Evolutionary conservation across 495 filamentous ascomycete species (phyloP).

Genomic region (Penicillium ucsense): DNA sequence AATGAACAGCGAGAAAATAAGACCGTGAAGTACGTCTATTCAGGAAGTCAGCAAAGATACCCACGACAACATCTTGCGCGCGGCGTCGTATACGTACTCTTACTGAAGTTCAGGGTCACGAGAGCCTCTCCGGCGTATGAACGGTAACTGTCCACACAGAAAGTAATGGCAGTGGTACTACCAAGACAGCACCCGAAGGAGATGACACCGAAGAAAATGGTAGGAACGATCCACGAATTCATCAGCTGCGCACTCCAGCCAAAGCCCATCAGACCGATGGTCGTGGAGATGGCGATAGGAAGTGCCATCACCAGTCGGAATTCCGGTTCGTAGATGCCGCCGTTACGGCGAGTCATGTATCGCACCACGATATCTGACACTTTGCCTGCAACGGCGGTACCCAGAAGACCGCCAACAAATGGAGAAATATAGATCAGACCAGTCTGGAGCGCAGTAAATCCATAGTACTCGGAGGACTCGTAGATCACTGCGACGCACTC

Average conservation of each 20-base stretch:
- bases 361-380: conserved; percentile 77
- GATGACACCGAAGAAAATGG: conserved; percentile 83
- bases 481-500: conserved; percentile 76
- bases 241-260: conserved; percentile 73
- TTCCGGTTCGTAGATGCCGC: conserved; percentile 91
- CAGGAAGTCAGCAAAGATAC: background rate
- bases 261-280: conserved; percentile 84
- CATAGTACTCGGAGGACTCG: conserved; percentile 52
- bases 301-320: conserved; percentile 88
- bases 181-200: conserved; percentile 91
- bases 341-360: conserved; percentile 73
- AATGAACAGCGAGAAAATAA: conserved; percentile 87
- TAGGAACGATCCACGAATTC: conserved; percentile 86
- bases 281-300: conserved; percentile 69
- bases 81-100: conserved; percentile 44
- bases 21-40: conserved; percentile 72
- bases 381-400: conserved; percentile 83
- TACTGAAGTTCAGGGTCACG: conserved; percentile 90
- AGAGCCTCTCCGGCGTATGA: conserved; percentile 93
- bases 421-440: conserved; percentile 87
- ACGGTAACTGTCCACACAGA: conserved; percentile 86
- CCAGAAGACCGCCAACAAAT: conserved; percentile 80
- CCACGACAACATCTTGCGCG: background rate
- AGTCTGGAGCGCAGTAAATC: conserved; percentile 69
- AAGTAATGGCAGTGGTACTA: conserved; percentile 90